Percentiles rank a stretch among this genome's conserved stretches.
These are phyloP conservation scores for Hypoxylon sp. DNA, from an alignment of 2,329 filamentous ascomycete species.

Conservation along the genomic window DNA sequence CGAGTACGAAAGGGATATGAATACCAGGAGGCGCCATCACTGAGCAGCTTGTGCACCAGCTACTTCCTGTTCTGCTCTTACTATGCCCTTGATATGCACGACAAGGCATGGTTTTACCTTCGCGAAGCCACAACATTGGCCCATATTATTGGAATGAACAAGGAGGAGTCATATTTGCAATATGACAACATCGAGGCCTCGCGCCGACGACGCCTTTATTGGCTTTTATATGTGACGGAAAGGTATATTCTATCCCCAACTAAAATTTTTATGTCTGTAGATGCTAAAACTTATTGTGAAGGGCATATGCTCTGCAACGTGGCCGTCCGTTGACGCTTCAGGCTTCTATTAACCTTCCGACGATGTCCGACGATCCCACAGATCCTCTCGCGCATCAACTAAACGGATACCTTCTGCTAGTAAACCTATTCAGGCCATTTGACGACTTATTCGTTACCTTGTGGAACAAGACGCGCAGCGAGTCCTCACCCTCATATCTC, in stretches of 20 bases:
- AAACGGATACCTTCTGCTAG: constrained; percentile 65
- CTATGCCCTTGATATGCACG: constrained; percentile 75
- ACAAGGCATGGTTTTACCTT: constrained; percentile 81
- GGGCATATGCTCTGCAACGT: constrained; percentile 76
- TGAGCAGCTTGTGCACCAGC: constrained; percentile 73
- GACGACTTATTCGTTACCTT: constrained; percentile 69
- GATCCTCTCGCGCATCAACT: constrained; percentile 63
- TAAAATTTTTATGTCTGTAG: background rate
- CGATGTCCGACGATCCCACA: constrained; percentile 66
- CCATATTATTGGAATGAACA: constrained; percentile 67
- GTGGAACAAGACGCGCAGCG: constrained; percentile 71
- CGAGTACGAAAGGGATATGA: constrained; percentile 71
- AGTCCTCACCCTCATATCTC: constrained; percentile 66
- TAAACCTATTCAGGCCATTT: constrained; percentile 71
- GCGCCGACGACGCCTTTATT: constrained; percentile 73
- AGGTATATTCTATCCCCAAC: constrained; percentile 55
- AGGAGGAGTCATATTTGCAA: constrained; percentile 69
- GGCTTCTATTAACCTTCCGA: constrained; percentile 72
- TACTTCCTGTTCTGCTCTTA: constrained; percentile 81
- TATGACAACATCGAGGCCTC: constrained; percentile 68
- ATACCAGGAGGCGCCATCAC: constrained; percentile 63
- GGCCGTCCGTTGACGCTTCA: constrained; percentile 75
- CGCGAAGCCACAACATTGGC: constrained; percentile 78
- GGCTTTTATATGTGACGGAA: constrained; percentile 77
- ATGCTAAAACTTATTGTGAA: constrained; percentile 37